Evolutionary conservation across 257 asterid species (phyloP), one percentile per base, ranked within the genome.

Genomic region (Solanum lycopersicoides): DNA sequence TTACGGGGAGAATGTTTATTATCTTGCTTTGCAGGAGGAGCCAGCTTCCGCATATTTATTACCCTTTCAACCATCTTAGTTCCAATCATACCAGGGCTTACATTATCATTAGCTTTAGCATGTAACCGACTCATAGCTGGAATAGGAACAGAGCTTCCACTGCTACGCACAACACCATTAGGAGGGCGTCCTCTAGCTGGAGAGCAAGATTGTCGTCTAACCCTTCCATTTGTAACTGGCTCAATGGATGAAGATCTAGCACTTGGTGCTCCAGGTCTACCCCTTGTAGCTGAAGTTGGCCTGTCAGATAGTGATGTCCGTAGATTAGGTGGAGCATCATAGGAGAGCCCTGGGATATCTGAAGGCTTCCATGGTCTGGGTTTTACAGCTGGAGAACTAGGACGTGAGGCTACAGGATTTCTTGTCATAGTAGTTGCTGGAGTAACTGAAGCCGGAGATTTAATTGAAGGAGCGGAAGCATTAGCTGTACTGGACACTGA

Each of bases 341-440:
- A 84, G 69, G 89, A 88, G 73, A 53, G 41, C 42, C 88, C 86
- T 41, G 84, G 84, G 44, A 86, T 75, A 15, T 85, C 86, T 2
- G 90, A 80, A 23, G 90, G 88, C 82, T 85, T 88, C 86, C 85
- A 75, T 25, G 88, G 83, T 85, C 88, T 85, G 50, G 88, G 85
- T 85, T 88, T 88, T 23, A 75, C 79, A n/a, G 75, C 15, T 88
- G 88, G 90, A 88, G 90, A 88, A 88, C 86, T 88, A 88, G 86
- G 73, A 83, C 98, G 92, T 7, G 92, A 75, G 9, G 91, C 93
- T 69, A 32, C 90, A 2, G 95, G 93, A 87, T 95, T 92, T 89
- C 92, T 93, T 3, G 66, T 86, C 2, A 94, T 73, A 69, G 89
- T 83, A 28, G 95, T 66, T 88, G 86, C 91, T 30, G 94, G 94